Conservation (phyloP, 23 red algal species). For the Pyropia haitanensis region DNA sequence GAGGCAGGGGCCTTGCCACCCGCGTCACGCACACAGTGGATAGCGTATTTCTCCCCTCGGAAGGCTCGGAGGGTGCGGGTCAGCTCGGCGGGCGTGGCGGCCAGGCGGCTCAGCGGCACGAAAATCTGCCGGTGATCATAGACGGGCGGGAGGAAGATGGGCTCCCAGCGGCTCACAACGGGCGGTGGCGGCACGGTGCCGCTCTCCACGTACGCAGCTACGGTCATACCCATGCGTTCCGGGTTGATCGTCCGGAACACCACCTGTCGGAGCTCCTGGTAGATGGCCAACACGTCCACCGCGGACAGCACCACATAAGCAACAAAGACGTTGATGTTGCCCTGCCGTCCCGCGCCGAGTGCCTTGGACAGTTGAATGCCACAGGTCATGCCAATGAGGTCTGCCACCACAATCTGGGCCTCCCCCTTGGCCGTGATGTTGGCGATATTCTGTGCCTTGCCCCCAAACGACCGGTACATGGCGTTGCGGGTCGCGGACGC, state of each 20-base stretch:
- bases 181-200: constrained; percentile 49
- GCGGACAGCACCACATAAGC: constrained; percentile 62
- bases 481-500: constrained; percentile 93
- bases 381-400: constrained; percentile 85
- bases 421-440: constrained; percentile 99
- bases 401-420: constrained; percentile 94
- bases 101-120: constrained; percentile 43
- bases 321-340: constrained; percentile 30
- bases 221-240: constrained; percentile 73
- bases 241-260: constrained; percentile 92
- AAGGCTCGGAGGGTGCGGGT: constrained; percentile 43
- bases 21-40: constrained; percentile 15
- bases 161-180: constrained; percentile 58
- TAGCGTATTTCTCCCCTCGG: constrained; percentile 48
- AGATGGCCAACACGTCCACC: constrained; percentile 85
- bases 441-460: constrained; percentile 82
- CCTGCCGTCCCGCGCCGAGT: constrained; percentile 31
- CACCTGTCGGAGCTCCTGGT: constrained; percentile 86
- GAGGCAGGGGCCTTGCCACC: not conserved
- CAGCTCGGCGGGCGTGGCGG: constrained; percentile 47
- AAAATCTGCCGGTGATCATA: constrained; percentile 49
- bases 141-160: constrained; percentile 64
- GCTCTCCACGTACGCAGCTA: constrained; percentile 60
- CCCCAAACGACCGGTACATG: constrained; percentile 96
- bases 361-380: constrained; percentile 82